Percentiles rank a stretch among this genome's conserved stretches.
These are phyloP conservation scores for Irpex rosettiformis DNA, from an alignment of 1,284 basidiomycete genomes.

Conservation along the genomic window DNA sequence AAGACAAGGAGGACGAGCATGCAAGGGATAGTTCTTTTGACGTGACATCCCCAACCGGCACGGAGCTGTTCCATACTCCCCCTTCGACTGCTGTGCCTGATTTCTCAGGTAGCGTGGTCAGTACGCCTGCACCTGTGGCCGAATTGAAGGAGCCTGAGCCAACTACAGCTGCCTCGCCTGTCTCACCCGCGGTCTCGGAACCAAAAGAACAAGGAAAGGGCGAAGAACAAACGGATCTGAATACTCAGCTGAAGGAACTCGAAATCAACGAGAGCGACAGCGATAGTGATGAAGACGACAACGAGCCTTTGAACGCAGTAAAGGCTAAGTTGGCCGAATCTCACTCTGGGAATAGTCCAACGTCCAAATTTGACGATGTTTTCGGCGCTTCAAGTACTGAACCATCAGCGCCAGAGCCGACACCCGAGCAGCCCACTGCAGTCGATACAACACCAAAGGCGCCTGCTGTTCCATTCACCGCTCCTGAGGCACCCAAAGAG, in stretches of 20 bases:
- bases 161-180: constrained; percentile 6
- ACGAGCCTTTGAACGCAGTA: constrained; percentile 32
- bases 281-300: constrained; percentile 55
- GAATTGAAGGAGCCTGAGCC: constrained; percentile 39
- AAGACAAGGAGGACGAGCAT: constrained; percentile 16
- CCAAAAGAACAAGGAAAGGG: constrained; percentile 14
- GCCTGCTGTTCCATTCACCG: constrained; percentile 18
- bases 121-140: constrained; percentile 20
- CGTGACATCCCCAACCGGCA: constrained; percentile 37
- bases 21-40: constrained; percentile 22
- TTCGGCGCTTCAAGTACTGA: constrained; percentile 44
- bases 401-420: constrained; percentile 5
- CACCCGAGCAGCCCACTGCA: not conserved
- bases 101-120: constrained; percentile 17
- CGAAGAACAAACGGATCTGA: constrained; percentile 48
- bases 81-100: constrained; percentile 38
- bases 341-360: constrained; percentile 17
- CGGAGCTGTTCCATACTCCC: constrained; percentile 60
- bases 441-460: not conserved
- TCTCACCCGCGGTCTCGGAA: constrained; percentile 7
- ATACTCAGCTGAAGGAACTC: constrained; percentile 55
- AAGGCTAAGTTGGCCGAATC: constrained; percentile 20
- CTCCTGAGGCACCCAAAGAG: constrained; percentile 14
- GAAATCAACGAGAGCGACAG: constrained; percentile 64
- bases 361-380: constrained; percentile 56